phyloP scores from a whole-genome alignment of 78 protist species.

The Tieghemostelium lacteum region DNA sequence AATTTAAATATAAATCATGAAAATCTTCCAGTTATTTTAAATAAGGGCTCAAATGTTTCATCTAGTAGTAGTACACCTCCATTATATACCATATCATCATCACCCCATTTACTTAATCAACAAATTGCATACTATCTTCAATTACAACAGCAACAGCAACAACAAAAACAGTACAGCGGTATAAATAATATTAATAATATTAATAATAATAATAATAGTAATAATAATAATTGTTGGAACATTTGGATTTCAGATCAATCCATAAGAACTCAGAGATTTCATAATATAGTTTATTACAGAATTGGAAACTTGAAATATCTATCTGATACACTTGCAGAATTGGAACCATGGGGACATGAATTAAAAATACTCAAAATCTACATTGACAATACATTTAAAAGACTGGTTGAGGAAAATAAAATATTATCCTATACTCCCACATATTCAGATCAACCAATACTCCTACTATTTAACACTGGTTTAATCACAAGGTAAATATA shows the following conservation, averaged over 20 bases:
- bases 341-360: constrained; percentile 65
- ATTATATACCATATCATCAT: background rate
- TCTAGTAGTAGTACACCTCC: background rate
- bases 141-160: background rate
- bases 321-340: constrained; percentile 41
- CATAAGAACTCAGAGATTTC: constrained; percentile 20
- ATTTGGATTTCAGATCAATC: constrained; percentile 34
- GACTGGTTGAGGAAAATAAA: constrained; percentile 58
- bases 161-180: background rate
- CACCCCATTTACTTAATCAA: background rate
- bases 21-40: too few species aligned
- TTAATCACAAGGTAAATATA: constrained; percentile 21
- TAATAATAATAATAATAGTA: background rate
- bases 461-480: constrained; percentile 56
- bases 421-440: constrained; percentile 31
- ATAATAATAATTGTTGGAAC: constrained; percentile 4
- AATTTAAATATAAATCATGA: background rate
- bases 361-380: constrained; percentile 49
- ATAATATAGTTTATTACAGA: constrained; percentile 57
- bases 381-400: constrained; percentile 56
- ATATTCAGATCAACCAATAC: background rate
- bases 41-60: background rate
- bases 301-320: constrained; percentile 48
- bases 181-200: background rate
- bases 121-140: background rate